phyloP scores from a whole-genome alignment of 2,329 filamentous ascomycete genomes.

The Ceratocystis alfenasii region DNA sequence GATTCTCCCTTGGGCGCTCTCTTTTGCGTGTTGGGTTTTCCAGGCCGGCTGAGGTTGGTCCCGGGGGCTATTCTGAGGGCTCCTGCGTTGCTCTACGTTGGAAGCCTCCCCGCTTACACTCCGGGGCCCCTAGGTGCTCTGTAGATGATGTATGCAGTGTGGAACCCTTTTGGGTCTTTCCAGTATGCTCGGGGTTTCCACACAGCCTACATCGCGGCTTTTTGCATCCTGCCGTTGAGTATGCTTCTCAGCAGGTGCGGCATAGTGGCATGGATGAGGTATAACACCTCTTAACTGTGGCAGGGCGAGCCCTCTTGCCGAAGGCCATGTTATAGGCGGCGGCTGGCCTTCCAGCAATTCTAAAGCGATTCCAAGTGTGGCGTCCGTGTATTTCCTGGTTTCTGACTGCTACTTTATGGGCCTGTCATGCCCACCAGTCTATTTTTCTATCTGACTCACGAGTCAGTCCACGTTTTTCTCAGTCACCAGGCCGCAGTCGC shows the following conservation, averaged over 20 bases:
- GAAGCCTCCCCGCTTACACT: neutral
- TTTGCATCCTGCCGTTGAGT: neutral
- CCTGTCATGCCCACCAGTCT: neutral
- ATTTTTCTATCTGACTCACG: neutral
- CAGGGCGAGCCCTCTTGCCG: neutral
- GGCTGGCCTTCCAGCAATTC: neutral
- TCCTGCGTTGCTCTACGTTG: neutral
- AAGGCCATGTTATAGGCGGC: neutral
- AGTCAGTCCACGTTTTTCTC: neutral
- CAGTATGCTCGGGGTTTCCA: neutral
- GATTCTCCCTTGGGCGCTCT: too few relatives aligned
- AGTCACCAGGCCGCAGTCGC: neutral
- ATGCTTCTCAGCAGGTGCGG: neutral
- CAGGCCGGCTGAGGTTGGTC: too few relatives aligned
- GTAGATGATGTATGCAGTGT: neutral
- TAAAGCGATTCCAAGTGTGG: neutral
- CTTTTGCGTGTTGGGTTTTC: too few relatives aligned
- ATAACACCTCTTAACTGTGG: neutral
- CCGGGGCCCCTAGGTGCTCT: neutral
- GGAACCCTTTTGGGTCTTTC: neutral
- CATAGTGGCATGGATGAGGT: neutral
- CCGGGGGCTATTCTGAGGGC: too few relatives aligned
- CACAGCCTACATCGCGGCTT: neutral
- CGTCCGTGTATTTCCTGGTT: neutral
- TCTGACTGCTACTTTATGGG: neutral